phyloP scores from a whole-genome alignment of 768 basidiomycete species.

The Fomitopsis pulvina region DNA sequence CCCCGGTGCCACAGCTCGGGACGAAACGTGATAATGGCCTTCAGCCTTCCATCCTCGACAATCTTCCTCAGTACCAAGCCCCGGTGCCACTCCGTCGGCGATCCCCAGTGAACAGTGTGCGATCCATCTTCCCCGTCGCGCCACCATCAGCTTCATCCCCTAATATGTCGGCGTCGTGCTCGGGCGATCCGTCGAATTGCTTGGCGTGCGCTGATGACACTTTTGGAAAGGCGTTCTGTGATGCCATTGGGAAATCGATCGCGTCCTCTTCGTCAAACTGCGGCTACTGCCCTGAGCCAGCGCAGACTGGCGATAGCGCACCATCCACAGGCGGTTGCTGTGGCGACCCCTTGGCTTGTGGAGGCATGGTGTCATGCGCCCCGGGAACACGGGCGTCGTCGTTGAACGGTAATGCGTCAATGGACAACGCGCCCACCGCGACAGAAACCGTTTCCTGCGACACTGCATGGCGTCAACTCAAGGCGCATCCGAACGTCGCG shows the following conservation, averaged over 20 bases:
- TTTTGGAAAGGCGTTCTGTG: conserved; percentile 86
- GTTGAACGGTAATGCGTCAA: too few species aligned
- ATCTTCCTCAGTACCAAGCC: conserved; percentile 74
- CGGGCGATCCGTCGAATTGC: conserved; percentile 85
- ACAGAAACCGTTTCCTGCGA: conserved; percentile 67
- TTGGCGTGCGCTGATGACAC: conserved; percentile 78
- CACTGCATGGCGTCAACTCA: conserved; percentile 78
- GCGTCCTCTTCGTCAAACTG: conserved; percentile 44
- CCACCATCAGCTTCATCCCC: conserved; percentile 19
- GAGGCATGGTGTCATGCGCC: conserved; percentile 5
- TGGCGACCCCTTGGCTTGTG: conserved; percentile 25
- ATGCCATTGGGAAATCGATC: conserved; percentile 59
- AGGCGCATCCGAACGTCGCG: conserved; percentile 82
- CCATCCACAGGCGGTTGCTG: conserved; percentile 28
- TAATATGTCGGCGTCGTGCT: conserved; percentile 43
- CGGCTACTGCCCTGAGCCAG: conserved; percentile 22
- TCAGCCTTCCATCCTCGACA: conserved; percentile 58
- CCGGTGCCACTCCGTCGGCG: conserved; percentile 75
- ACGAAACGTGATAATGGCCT: conserved; percentile 12
- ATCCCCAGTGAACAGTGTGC: conserved; percentile 28
- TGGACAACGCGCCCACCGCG: conserved; percentile 11
- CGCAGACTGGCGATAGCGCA: conserved; percentile 15
- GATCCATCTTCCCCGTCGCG: conserved; percentile 48
- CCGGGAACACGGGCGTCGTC: conserved; percentile 2
- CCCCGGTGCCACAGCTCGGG: conserved; percentile 8